Evolutionary conservation across 805 yeast species (phyloP), one percentile per base, ranked within the genome.

Genomic region (Lipomyces mesembrius): DNA sequence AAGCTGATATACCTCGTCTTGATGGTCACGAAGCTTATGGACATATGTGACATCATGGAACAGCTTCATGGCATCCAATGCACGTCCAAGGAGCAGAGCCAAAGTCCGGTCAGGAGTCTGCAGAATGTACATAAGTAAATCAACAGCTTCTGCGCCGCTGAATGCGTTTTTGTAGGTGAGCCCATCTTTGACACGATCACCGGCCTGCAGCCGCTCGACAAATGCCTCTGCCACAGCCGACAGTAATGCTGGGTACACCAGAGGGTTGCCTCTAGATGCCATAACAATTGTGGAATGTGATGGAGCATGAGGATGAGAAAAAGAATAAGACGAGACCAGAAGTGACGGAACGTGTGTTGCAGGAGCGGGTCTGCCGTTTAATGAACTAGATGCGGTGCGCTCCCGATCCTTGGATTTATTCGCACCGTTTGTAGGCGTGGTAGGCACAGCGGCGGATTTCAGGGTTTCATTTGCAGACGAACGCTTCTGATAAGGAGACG

Each of bases 11-110:
- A 94, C 90, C 77, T 95, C 99, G 74, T 84, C 86, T 25, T 83
- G 84, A 0, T 97, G 90, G 78, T 95, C 99, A 71, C 99, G 83
- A 62, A 95, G 82, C 59, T 98, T 83, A 76, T 93, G 98, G 73
- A 92, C 96, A 78, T 94, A 94, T 0, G 97, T 90, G 32, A 93
- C 98, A 79, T 95, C 99, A 75, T 92, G 97, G 78, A 95, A 92
- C 64, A 92, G 86, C 76, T 91, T 91, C 74, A 95, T 98, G 0
- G 97, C 96, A 79, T 95, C 98, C 63, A 95, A 80, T 0, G 98
- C 88, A 70, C 99, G 83, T 35, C 98, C 99, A 60, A 95, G 79
- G 43, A 95, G 80, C 58, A 95, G 80, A 0, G 98, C 98, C 73
- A 95, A 79, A 73, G 92, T 93, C 67, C 99, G 83, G 77, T 95